phyloP scores from a whole-genome alignment of 805 yeast genomes.

The Dipodascopsis uninucleata region DNA sequence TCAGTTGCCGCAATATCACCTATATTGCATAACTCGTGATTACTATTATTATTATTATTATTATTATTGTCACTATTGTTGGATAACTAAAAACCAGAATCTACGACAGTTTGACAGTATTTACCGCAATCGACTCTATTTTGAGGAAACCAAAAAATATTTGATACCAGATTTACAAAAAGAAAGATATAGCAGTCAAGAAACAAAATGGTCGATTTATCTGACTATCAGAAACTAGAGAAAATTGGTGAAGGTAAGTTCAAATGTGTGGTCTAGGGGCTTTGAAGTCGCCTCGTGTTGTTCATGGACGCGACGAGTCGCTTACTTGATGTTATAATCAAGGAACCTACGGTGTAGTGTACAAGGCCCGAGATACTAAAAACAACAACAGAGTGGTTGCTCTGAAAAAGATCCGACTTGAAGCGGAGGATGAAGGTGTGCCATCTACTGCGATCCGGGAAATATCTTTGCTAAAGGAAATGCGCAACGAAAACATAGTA shows the following conservation, averaged over 20 bases:
- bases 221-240: slow-evolving; percentile 89
- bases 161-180: too few relatives aligned
- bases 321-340: not conserved
- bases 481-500: slow-evolving; percentile 90
- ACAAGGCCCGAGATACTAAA: slow-evolving; percentile 85
- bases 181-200: too few relatives aligned
- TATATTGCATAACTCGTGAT: too few relatives aligned
- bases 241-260: slow-evolving; percentile 89
- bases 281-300: not conserved
- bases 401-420: slow-evolving; percentile 87
- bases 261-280: not conserved
- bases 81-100: too few relatives aligned
- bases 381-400: slow-evolving; percentile 95
- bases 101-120: too few relatives aligned
- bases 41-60: too few relatives aligned
- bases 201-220: slow-evolving; percentile 71
- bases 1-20: too few relatives aligned
- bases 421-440: slow-evolving; percentile 97
- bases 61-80: too few relatives aligned
- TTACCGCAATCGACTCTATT: too few relatives aligned
- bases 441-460: slow-evolving; percentile 98
- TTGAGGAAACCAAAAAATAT: too few relatives aligned
- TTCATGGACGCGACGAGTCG: not conserved
- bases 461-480: slow-evolving; percentile 87
- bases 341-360: slow-evolving; percentile 96